Evolutionary conservation across 139 green algal species (phyloP), one percentile per base, ranked within the genome.

Genomic region (Tetradesmus lagerheimii): DNA sequence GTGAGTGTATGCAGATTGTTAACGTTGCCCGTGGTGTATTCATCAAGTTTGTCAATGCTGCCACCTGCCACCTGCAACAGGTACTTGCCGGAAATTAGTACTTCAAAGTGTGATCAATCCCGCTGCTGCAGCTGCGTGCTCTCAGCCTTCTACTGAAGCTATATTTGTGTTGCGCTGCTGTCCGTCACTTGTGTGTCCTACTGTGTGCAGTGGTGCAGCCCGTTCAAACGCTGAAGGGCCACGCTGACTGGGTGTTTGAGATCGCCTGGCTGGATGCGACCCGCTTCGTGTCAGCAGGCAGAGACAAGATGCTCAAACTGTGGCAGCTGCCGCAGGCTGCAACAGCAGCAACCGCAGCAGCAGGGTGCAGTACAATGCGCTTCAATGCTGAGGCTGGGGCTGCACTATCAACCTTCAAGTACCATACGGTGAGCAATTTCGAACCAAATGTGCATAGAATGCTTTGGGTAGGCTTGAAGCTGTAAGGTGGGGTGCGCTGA

Each of bases 201-300:
- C 77, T 53, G 81, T 93, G 25, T 78, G 92, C 71, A 25, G 35
- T 31, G 14, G 29, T 80, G 76, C 76, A 64, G 76, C 67, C 66
- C n/a, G n/a, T 85, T 29, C 47, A 78, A 53, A 79, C 84, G 53
- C 66, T 80, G 39, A 79, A 95, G 90, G 95, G 94, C 8, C 95
- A 97, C 86, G 35, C 64, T 47, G 95, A 97, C 89, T 97, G 95
- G 95, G 75, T 97, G 37, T 97, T 97, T 94, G 95, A 93, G 16
- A 15, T 92, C 2, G 89, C 92, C 2, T 97, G 95, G 95, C 37
- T 97, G 4, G 93, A 86, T 23, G 94, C 95, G 50, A 74, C 86
- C 8, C 93, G 95, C 57, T 16, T 96, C 35, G 94, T 94, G 20
- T 96, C 94, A 80, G 95, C 34, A 78, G 82, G 82, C 53, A 87